phyloP scores from a whole-genome alignment of 2,329 filamentous ascomycete genomes.

The Phaeophleospora eucalypticola region DNA sequence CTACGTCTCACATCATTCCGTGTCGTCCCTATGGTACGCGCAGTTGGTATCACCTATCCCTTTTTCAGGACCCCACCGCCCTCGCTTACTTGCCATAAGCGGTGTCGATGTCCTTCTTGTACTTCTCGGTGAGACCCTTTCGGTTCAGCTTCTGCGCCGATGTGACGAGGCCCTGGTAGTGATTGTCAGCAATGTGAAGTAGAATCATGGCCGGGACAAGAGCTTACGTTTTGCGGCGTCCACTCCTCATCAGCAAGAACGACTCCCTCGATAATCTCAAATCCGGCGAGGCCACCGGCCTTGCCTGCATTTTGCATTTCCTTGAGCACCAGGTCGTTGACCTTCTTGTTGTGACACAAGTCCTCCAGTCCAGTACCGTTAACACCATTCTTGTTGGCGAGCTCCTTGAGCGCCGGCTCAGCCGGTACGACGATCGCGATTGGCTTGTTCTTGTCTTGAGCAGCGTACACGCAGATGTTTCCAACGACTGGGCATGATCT shows the following conservation, averaged over 20 bases:
- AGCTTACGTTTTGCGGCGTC: slow-evolving; percentile 77
- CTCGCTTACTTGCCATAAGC: slow-evolving; percentile 38
- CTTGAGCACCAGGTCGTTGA: slow-evolving; percentile 63
- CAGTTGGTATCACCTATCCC: too few species aligned
- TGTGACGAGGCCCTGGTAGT: slow-evolving; percentile 44
- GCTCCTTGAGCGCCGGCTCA: slow-evolving; percentile 53
- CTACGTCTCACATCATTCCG: neutral
- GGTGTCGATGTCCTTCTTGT: slow-evolving; percentile 48
- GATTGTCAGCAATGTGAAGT: slow-evolving; percentile 16
- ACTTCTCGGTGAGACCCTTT: slow-evolving; percentile 47
- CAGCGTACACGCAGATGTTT: slow-evolving; percentile 85
- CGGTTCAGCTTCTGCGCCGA: slow-evolving; percentile 53
- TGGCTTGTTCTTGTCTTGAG: slow-evolving; percentile 68
- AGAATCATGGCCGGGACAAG: slow-evolving; percentile 2
- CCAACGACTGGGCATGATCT: slow-evolving; percentile 71
- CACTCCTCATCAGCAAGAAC: slow-evolving; percentile 82
- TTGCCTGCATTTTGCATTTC: slow-evolving; percentile 63
- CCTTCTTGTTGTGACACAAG: slow-evolving; percentile 63
- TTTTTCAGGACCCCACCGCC: too few species aligned
- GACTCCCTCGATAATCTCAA: slow-evolving; percentile 73
- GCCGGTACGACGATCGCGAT: slow-evolving; percentile 72
- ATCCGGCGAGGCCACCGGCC: slow-evolving; percentile 61
- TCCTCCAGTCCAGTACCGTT: slow-evolving; percentile 58
- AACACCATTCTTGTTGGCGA: slow-evolving; percentile 57
- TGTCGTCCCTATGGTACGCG: too few species aligned